These are phyloP conservation scores for Lodderomyces margitis DNA, from an alignment of 1,139 yeast genomes.

Conservation along the genomic window DNA sequence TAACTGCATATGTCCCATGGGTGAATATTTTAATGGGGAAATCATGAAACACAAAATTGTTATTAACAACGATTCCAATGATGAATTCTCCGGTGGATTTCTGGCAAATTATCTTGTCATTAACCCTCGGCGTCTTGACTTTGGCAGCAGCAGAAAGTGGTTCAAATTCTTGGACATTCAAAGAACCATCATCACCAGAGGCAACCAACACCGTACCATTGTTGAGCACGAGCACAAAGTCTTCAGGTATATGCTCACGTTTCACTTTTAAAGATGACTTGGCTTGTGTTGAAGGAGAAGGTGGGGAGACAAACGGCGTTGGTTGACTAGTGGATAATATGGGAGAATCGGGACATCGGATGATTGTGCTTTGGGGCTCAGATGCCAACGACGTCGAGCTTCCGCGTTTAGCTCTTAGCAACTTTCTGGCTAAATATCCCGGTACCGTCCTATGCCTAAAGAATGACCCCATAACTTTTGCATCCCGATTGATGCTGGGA, in stretches of 20 bases:
- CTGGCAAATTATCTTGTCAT: constrained; percentile 65
- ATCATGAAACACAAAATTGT: constrained; percentile 60
- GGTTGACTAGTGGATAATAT: neutral
- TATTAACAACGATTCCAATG: constrained; percentile 63
- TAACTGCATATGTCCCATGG: neutral
- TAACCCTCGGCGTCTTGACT: constrained; percentile 68
- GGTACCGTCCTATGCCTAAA: constrained; percentile 57
- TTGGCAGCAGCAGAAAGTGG: constrained; percentile 41
- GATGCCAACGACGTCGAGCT: constrained; percentile 28
- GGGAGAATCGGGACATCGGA: constrained; percentile 25
- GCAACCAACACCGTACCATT: constrained; percentile 49
- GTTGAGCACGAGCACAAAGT: constrained; percentile 34
- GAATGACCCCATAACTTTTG: constrained; percentile 53
- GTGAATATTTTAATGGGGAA: constrained; percentile 44
- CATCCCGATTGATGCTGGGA: constrained; percentile 15
- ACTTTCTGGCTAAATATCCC: constrained; percentile 47
- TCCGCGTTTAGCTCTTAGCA: constrained; percentile 19
- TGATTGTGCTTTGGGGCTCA: constrained; percentile 34
- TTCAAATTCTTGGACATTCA: constrained; percentile 20
- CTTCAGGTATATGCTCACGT: constrained; percentile 14
- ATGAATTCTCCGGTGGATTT: constrained; percentile 46
- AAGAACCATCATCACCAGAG: constrained; percentile 47
- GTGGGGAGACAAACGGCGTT: neutral
- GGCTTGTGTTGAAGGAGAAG: neutral
- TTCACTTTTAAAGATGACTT: neutral